Evolutionary conservation across 2,329 filamentous ascomycete species (phyloP).

Genomic region (Lecanicillium sp.): DNA sequence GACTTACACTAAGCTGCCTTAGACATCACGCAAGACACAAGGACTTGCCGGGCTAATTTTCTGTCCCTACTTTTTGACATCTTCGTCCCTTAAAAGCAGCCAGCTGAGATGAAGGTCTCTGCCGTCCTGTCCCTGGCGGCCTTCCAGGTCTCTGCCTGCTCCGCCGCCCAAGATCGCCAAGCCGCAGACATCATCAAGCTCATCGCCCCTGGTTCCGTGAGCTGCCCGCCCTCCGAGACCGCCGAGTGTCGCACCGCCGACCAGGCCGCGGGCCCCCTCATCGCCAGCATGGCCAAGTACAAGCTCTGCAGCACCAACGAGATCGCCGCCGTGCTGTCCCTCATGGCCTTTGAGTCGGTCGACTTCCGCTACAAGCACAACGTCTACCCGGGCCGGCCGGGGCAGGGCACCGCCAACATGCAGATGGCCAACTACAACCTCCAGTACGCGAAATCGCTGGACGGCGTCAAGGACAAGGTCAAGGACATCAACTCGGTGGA

Average conservation of each 20-base stretch:
- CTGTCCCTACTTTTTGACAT: too few species aligned
- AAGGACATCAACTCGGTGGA: slow-evolving; percentile 24
- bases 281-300: slow-evolving; percentile 52
- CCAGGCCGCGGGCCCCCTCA: slow-evolving; percentile 53
- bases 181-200: slow-evolving; percentile 37
- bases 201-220: slow-evolving; percentile 52
- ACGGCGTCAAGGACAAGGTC: slow-evolving; percentile 30
- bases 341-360: slow-evolving; percentile 66
- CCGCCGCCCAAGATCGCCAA: not conserved
- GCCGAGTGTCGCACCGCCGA: slow-evolving; percentile 62
- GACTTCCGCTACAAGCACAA: slow-evolving; percentile 69
- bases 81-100: too few species aligned
- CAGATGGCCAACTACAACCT: slow-evolving; percentile 41
- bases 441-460: slow-evolving; percentile 40
- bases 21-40: too few species aligned
- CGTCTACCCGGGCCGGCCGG: slow-evolving; percentile 47
- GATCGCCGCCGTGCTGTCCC: slow-evolving; percentile 62
- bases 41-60: too few species aligned
- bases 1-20: too few species aligned
- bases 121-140: not conserved
- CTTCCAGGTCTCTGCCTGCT: not conserved
- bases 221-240: slow-evolving; percentile 43
- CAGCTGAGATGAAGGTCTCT: slow-evolving; percentile 2
- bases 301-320: slow-evolving; percentile 47
- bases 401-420: slow-evolving; percentile 64